These are phyloP conservation scores for Pseudoscleropodium purum DNA, from an alignment of 225 moss, liverwort and hornwort genomes.

Conservation along the genomic window DNA sequence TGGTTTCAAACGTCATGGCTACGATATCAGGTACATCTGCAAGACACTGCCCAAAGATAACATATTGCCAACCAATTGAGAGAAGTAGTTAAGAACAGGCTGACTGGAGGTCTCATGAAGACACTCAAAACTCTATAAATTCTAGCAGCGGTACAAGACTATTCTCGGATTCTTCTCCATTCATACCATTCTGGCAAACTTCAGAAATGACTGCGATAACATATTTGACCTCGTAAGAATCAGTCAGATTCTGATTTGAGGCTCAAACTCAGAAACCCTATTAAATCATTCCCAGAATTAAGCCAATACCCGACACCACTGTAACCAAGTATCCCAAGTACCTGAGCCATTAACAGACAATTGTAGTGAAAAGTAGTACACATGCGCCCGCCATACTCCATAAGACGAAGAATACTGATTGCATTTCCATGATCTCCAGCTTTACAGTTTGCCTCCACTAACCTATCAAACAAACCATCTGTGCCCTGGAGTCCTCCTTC, in stretches of 20 bases:
- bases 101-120: background rate
- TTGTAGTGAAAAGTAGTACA: slow-evolving; percentile 80
- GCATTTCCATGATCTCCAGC: slow-evolving; percentile 75
- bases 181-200: background rate
- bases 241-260: background rate
- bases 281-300: background rate
- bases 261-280: background rate
- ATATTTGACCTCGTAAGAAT: background rate
- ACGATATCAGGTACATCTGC: slow-evolving; percentile 89
- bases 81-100: background rate
- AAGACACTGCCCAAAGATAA: slow-evolving; percentile 52
- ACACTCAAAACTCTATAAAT: background rate
- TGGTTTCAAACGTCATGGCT: slow-evolving; percentile 83
- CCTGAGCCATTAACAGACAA: slow-evolving; percentile 94
- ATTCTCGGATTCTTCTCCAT: background rate
- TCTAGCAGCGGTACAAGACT: background rate
- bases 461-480: slow-evolving; percentile 48
- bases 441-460: slow-evolving; percentile 73
- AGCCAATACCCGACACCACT: background rate
- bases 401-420: slow-evolving; percentile 57
- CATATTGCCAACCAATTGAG: slow-evolving; percentile 1
- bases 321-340: background rate
- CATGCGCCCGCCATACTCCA: slow-evolving; percentile 89
- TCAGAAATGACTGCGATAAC: background rate
- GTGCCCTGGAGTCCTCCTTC: slow-evolving; percentile 72